These are phyloP conservation scores for Globisporangium nagaii DNA, from an alignment of 352 stramenopile species.

Conservation along the genomic window DNA sequence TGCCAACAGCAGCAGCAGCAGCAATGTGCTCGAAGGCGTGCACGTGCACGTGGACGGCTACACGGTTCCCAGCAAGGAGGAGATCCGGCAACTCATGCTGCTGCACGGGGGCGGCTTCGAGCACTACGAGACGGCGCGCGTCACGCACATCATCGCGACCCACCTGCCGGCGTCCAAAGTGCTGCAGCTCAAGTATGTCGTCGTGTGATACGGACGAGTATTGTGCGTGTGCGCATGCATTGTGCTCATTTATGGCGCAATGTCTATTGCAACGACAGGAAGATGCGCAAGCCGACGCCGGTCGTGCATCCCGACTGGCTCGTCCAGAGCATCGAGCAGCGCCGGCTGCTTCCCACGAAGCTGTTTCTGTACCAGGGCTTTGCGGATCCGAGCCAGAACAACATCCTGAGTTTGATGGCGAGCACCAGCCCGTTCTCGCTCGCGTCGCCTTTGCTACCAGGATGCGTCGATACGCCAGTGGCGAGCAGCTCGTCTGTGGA, in stretches of 20 bases:
- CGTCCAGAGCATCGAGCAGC: slow-evolving; percentile 77
- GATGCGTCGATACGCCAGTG: background rate
- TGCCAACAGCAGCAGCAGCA: background rate
- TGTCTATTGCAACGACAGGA: slow-evolving; percentile 22
- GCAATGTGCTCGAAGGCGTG: slow-evolving; percentile 60
- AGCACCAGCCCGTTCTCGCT: background rate
- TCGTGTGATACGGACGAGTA: background rate
- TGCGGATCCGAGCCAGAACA: slow-evolving; percentile 57
- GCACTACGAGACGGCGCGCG: slow-evolving; percentile 79
- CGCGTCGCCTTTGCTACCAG: background rate
- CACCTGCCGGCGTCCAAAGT: slow-evolving; percentile 82
- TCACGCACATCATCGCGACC: slow-evolving; percentile 88
- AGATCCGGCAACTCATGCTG: slow-evolving; percentile 76
- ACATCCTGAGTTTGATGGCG: slow-evolving; percentile 16
- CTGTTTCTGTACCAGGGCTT: slow-evolving; percentile 87
- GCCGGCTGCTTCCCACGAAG: slow-evolving; percentile 61
- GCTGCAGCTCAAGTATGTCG: slow-evolving; percentile 68
- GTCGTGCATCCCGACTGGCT: slow-evolving; percentile 92
- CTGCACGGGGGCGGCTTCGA: slow-evolving; percentile 82
- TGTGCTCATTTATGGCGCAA: background rate
- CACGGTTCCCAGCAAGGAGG: slow-evolving; percentile 77
- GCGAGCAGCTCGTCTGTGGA: background rate
- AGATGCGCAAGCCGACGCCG: slow-evolving; percentile 46
- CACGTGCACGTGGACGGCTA: slow-evolving; percentile 88
- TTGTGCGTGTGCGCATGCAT: background rate